Conservation (phyloP, 495 filamentous ascomycete species). For the Talaromyces thailandensis region DNA sequence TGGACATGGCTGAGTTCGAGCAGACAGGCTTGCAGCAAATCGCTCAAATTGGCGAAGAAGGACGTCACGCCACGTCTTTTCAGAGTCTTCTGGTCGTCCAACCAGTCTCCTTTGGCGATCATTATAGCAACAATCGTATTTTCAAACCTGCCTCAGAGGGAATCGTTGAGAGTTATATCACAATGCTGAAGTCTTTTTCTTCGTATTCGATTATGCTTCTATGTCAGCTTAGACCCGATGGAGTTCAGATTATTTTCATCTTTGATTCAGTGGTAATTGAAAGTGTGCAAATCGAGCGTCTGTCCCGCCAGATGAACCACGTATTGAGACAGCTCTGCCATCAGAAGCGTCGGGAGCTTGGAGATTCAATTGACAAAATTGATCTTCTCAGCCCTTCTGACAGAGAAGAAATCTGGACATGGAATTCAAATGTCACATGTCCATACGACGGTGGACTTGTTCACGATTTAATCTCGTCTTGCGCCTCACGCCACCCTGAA, state of each 20-base stretch:
- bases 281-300: background rate
- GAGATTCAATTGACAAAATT: constrained; percentile 16
- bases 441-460: constrained; percentile 26
- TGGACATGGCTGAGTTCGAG: constrained; percentile 42
- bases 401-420: constrained; percentile 23
- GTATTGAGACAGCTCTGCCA: background rate
- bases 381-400: constrained; percentile 28
- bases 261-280: background rate
- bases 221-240: too few species aligned
- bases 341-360: background rate
- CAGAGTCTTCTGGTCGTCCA: background rate
- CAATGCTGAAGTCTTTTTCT: background rate
- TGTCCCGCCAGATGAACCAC: background rate
- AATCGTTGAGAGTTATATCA: too few species aligned
- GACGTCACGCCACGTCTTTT: background rate
- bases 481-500: constrained; percentile 21
- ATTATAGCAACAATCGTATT: background rate
- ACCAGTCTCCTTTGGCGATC: background rate
- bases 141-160: background rate
- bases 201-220: background rate
- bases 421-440: constrained; percentile 34
- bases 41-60: background rate
- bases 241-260: background rate
- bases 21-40: constrained; percentile 15
- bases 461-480: constrained; percentile 32